Evolutionary conservation across 2,329 filamentous ascomycete genomes (phyloP), one percentile per base, ranked within the genome.

Genomic region (Diaporthe helianthi): DNA sequence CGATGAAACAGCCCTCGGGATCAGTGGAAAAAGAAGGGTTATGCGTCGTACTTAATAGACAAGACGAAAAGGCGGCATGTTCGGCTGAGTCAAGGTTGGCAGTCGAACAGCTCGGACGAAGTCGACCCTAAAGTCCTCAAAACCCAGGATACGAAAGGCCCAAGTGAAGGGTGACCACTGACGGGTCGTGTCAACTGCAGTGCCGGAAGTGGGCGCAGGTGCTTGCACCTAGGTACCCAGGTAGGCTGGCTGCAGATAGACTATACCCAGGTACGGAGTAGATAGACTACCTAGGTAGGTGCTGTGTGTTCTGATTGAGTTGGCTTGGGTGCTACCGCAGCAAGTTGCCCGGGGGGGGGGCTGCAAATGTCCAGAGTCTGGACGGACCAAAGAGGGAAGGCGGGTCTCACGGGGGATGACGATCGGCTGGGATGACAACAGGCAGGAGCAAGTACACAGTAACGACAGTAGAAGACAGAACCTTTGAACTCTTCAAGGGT

Each of bases 341-440:
- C n/a, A n/a, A n/a, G n/a, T n/a, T n/a, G 44, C 19, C 41, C 22
- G 33, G 4, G 33, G n/a, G 53, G 53, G 33, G 22, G n/a, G 29
- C 36, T 58, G 54, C 46, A 47, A 29, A n/a, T n/a, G n/a, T n/a
- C n/a, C n/a, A n/a, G 31, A 41, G 61, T 65, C 61, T 65, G 61
- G 15, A 52, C 24, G 55, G 41, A 46, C 41, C 41, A 41, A 33
- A 31, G 26, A 31, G 55, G 41, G 41, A 47, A 49, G 26, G 58
- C 58, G 41, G 58, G 58, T 47, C 58, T 26, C 5, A 58, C 44
- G 26, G 41, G 44, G 58, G 58, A 49, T 63, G 58, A 63, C 19
- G 44, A 63, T 49, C 58, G 41, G 44, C 44, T 63, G 44, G 58
- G 58, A 49, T 49, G 58, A 61, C 58, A 63, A 63, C 17, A 41